Percentiles rank a stretch among this genome's conserved stretches.
phyloP scores from a whole-genome alignment of 352 stramenopile genomes.

The Phytophthora hybrid region DNA sequence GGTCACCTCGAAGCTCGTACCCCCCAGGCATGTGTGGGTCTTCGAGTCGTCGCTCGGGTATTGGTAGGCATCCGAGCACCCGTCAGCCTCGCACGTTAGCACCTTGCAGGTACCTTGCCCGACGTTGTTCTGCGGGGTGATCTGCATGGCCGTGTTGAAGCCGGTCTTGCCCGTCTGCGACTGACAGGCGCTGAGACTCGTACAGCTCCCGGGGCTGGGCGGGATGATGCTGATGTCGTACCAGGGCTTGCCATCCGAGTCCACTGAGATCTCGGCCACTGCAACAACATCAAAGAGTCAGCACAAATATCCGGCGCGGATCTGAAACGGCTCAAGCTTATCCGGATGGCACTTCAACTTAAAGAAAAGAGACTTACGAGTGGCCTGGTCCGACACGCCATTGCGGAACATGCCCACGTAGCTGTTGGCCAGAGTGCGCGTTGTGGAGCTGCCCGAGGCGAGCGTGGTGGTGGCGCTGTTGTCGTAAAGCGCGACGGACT shows the following conservation, averaged over 20 bases:
- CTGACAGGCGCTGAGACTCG: conserved; percentile 56
- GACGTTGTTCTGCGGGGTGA: conserved; percentile 54
- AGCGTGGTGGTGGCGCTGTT: conserved; percentile 57
- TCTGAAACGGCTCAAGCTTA: conserved; percentile 10
- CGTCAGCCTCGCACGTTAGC: conserved; percentile 58
- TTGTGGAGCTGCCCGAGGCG: conserved; percentile 46
- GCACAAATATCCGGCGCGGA: conserved; percentile 12
- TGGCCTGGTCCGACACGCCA: conserved; percentile 48
- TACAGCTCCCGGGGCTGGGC: conserved; percentile 50
- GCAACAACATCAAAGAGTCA: conserved; percentile 25
- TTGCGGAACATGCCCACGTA: conserved; percentile 73
- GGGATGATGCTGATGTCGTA: conserved; percentile 72
- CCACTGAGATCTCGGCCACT: conserved; percentile 63
- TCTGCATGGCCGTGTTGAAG: conserved; percentile 72
- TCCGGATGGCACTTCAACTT: conserved; percentile 21
- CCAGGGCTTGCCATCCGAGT: conserved; percentile 52
- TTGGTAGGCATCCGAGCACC: conserved; percentile 65
- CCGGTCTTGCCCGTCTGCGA: conserved; percentile 55
- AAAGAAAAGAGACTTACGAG: conserved; percentile 28
- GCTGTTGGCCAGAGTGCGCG: conserved; percentile 46
- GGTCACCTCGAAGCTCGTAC: conserved; percentile 67
- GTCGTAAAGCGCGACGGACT: conserved; percentile 64
- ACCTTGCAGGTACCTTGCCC: conserved; percentile 50
- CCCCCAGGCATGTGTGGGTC: conserved; percentile 61
- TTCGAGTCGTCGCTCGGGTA: conserved; percentile 71